phyloP scores from a whole-genome alignment of 169 alveolate genomes.

The Babesia caballi region DNA sequence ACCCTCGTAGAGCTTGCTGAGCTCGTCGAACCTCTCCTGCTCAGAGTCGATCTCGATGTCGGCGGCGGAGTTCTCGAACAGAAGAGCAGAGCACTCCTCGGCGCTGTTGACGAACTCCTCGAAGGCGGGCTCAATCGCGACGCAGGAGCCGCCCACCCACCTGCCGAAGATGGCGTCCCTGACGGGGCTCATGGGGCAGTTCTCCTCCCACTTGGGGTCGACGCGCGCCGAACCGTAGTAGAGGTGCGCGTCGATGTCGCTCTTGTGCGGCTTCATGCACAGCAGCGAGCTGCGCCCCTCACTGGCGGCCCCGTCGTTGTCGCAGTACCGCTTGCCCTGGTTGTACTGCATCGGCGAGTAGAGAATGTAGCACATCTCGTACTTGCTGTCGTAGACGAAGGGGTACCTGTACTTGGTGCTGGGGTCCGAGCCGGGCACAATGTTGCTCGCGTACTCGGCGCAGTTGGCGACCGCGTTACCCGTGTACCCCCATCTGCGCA shows the following conservation, averaged over 20 bases:
- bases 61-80: constrained; percentile 70
- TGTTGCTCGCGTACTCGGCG: constrained; percentile 67
- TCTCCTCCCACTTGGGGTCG: constrained; percentile 62
- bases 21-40: constrained; percentile 8
- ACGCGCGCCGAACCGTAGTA: constrained; percentile 65
- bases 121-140: constrained; percentile 43
- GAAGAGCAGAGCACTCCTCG: constrained; percentile 61
- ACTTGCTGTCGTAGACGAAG: constrained; percentile 66
- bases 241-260: constrained; percentile 32
- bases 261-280: constrained; percentile 74
- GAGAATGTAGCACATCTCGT: constrained; percentile 64
- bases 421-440: constrained; percentile 40
- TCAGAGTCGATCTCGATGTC: constrained; percentile 64
- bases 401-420: constrained; percentile 71
- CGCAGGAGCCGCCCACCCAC: constrained; percentile 64
- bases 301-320: constrained; percentile 47
- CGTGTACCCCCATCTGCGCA: constrained; percentile 39
- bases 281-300: constrained; percentile 57
- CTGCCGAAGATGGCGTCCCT: constrained; percentile 72
- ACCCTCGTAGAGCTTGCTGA: constrained; percentile 28
- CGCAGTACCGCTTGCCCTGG: constrained; percentile 76
- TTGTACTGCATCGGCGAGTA: constrained; percentile 75
- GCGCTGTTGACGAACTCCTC: constrained; percentile 30
- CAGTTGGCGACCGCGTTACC: constrained; percentile 68
- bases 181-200: constrained; percentile 71